Percentiles rank a stretch among this genome's conserved stretches.
These are phyloP conservation scores for Aspergillus arachidicola DNA, from an alignment of 2,329 filamentous ascomycete genomes.

Conservation along the genomic window DNA sequence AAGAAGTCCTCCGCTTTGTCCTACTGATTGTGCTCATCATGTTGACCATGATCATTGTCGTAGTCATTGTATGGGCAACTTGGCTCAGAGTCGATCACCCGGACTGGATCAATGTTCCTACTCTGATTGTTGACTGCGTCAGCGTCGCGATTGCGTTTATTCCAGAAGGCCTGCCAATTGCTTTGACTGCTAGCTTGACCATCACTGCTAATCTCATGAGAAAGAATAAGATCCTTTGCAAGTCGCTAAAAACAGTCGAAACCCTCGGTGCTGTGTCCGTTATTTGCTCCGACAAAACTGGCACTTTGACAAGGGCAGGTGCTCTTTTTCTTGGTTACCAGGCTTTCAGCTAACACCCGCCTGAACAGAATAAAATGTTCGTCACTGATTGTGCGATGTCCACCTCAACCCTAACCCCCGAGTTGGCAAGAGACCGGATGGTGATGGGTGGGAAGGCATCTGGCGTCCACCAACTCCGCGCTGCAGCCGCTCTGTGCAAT, in stretches of 20 bases:
- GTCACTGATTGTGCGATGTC: conserved; percentile 70
- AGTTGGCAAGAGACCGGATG: conserved; percentile 54
- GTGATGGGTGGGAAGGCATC: neutral
- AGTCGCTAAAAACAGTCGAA: conserved; percentile 77
- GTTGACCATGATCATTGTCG: conserved; percentile 55
- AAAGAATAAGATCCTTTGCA: conserved; percentile 76
- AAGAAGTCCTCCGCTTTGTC: conserved; percentile 73
- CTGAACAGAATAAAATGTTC: conserved; percentile 66
- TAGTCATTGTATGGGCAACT: conserved; percentile 68
- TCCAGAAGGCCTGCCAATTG: conserved; percentile 72
- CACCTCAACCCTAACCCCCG: conserved; percentile 51
- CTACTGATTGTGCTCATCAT: conserved; percentile 69
- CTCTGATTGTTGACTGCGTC: conserved; percentile 73
- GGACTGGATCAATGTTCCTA: conserved; percentile 71
- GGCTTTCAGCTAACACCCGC: neutral
- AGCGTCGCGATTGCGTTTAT: conserved; percentile 75
- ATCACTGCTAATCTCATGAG: conserved; percentile 77
- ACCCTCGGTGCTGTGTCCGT: conserved; percentile 73
- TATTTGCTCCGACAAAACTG: conserved; percentile 78
- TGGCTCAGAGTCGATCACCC: conserved; percentile 71
- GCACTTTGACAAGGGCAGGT: conserved; percentile 37
- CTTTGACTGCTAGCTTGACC: conserved; percentile 69
- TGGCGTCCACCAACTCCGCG: conserved; percentile 59
- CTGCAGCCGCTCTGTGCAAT: conserved; percentile 70
- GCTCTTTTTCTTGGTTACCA: no score